A percentile compares a stretch with the other conserved stretches of the same genome.
These are phyloP conservation scores for Triticum timopheevii DNA, from an alignment of 176 grass and related monocot species.

Conservation along the genomic window DNA sequence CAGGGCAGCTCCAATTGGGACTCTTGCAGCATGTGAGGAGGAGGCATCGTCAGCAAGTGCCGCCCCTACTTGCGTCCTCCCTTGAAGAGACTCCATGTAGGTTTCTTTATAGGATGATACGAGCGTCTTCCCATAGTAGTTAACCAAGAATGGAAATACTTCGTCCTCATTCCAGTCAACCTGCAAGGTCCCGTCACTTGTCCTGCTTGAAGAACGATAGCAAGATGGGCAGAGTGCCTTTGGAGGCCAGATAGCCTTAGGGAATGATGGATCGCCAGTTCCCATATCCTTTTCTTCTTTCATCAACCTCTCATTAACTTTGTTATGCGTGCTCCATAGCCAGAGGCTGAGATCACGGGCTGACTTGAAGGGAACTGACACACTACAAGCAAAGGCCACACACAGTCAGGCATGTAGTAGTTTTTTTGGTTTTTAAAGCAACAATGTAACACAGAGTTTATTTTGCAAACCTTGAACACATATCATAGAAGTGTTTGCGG, in stretches of 20 bases:
- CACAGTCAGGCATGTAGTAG: conserved; percentile 27
- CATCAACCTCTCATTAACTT: conserved; percentile 95
- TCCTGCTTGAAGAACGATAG: conserved; percentile 52
- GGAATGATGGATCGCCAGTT: conserved; percentile 81
- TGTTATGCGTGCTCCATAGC: conserved; percentile 93
- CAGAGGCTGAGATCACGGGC: conserved; percentile 75
- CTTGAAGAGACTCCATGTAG: conserved; percentile 32
- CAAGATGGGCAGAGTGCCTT: conserved; percentile 75
- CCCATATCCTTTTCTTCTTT: conserved; percentile 77
- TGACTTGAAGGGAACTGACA: conserved; percentile 75
- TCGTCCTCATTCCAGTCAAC: conserved; percentile 83
- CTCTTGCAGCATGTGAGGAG: conserved; percentile 51
- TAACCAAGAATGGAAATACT: conserved; percentile 83
- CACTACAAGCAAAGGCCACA: conserved; percentile 50
- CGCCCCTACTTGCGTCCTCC: conserved; percentile 32
- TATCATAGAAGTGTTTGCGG: conserved; percentile 81
- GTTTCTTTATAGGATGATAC: conserved; percentile 56
- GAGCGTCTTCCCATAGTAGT: conserved; percentile 80
- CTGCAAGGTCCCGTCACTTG: conserved; percentile 34
- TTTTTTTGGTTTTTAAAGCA: neutral
- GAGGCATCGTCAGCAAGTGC: conserved; percentile 47
- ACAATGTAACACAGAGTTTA: neutral
- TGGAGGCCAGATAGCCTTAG: conserved; percentile 81
- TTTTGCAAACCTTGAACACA: conserved; percentile 76
- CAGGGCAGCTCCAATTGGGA: conserved; percentile 81